Evolutionary conservation across 1,139 yeast genomes (phyloP).

Genomic region (Sugiyamaella xylanicola): DNA sequence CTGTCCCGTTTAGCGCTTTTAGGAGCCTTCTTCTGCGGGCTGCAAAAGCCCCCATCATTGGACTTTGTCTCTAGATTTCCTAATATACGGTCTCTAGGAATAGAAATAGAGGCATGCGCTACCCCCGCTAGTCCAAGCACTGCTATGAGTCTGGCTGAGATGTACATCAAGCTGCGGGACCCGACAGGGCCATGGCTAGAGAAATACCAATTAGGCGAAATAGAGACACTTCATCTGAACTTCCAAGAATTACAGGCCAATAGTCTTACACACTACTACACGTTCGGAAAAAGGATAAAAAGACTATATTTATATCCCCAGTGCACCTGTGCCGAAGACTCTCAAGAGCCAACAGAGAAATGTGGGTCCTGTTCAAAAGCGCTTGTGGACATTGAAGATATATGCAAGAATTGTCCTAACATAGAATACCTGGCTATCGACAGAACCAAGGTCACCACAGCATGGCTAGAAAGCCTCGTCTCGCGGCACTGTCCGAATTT

Average conservation of each 20-base stretch:
- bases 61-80: not conserved
- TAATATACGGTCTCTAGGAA: not conserved
- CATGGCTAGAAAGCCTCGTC: not conserved
- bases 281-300: too few relatives aligned
- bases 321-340: too few relatives aligned
- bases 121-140: not conserved
- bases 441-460: not conserved
- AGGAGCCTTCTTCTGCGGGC: not conserved
- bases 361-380: conserved; percentile 1
- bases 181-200: too few relatives aligned
- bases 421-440: not conserved
- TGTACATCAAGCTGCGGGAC: not conserved
- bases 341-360: not conserved
- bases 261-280: too few relatives aligned
- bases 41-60: not conserved
- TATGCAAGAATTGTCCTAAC: conserved; percentile 3
- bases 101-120: not conserved
- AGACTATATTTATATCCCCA: too few relatives aligned
- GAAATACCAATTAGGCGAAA: too few relatives aligned
- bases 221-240: too few relatives aligned
- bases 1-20: not conserved
- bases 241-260: too few relatives aligned
- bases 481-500: not conserved
- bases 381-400: not conserved
- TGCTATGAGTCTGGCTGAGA: not conserved